phyloP scores from a whole-genome alignment of 2,329 filamentous ascomycete genomes.

The Rachicladosporium sp. region DNA sequence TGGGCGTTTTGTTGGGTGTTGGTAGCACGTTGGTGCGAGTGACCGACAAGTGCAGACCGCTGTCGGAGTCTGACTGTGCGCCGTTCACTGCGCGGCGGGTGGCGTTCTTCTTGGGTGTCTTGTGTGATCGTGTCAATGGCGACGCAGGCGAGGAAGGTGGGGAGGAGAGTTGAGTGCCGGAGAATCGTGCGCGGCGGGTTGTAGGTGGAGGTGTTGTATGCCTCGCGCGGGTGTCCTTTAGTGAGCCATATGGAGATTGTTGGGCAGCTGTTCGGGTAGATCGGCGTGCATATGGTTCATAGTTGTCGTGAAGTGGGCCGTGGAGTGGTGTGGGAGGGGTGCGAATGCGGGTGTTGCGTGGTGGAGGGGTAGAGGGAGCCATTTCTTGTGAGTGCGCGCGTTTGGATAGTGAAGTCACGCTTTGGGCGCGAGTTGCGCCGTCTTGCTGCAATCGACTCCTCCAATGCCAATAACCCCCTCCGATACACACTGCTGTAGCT shows the following conservation, averaged over 20 bases:
- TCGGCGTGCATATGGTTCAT: conserved; percentile 52
- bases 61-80: conserved; percentile 5
- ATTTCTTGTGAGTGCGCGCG: too few species aligned
- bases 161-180: conserved; percentile 33
- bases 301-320: conserved; percentile 52
- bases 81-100: conserved; percentile 3
- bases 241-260: conserved; percentile 33
- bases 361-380: conserved; percentile 23
- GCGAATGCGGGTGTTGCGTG: conserved; percentile 49
- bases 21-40: conserved; percentile 46
- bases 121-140: conserved; percentile 11
- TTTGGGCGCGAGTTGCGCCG: too few species aligned
- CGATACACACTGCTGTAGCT: too few species aligned
- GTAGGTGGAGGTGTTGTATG: conserved; percentile 15
- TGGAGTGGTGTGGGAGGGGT: conserved; percentile 59
- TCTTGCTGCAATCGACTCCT: too few species aligned
- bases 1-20: conserved; percentile 69
- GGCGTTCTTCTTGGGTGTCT: conserved; percentile 9
- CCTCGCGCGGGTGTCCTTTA: conserved; percentile 21
- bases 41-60: neutral
- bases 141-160: conserved; percentile 31
- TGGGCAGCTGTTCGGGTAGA: conserved; percentile 21
- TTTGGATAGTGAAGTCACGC: too few species aligned
- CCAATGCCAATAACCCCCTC: too few species aligned
- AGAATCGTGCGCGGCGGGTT: conserved; percentile 26